These are phyloP conservation scores for Lipomyces mesembrius DNA, from an alignment of 805 yeast genomes.

Conservation along the genomic window DNA sequence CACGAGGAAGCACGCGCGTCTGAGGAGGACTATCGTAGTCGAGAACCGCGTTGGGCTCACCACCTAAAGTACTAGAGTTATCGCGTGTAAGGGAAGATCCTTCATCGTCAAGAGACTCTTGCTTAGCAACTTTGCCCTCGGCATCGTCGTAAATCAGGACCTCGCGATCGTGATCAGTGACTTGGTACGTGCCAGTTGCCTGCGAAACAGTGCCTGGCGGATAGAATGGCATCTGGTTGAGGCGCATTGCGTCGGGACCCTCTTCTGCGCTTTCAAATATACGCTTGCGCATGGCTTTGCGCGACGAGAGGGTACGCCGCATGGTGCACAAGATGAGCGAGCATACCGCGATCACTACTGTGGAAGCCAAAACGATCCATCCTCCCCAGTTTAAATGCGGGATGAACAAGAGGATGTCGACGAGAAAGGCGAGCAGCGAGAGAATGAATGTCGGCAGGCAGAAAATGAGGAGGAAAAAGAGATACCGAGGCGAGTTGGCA, in stretches of 20 bases:
- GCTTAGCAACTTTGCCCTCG: constrained; percentile 14
- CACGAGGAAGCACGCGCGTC: neutral
- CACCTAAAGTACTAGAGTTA: constrained; percentile 5
- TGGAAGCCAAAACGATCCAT: constrained; percentile 77
- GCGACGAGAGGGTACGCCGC: constrained; percentile 63
- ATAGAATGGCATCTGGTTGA: constrained; percentile 29
- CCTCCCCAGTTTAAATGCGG: constrained; percentile 81
- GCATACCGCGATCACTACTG: constrained; percentile 65
- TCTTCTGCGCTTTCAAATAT: constrained; percentile 23
- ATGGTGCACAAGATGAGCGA: constrained; percentile 72
- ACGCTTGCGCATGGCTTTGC: constrained; percentile 39
- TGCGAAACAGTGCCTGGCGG: constrained; percentile 21
- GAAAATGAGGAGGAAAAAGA: constrained; percentile 60
- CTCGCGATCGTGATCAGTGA: constrained; percentile 22
- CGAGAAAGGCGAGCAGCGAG: constrained; percentile 73
- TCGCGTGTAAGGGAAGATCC: constrained; percentile 2
- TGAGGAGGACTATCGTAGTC: constrained; percentile 17
- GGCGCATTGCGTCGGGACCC: constrained; percentile 23
- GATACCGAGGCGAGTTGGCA: constrained; percentile 49
- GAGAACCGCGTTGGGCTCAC: constrained; percentile 14
- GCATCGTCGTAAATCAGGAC: constrained; percentile 30
- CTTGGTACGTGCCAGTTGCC: neutral
- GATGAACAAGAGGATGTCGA: constrained; percentile 78
- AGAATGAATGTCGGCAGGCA: constrained; percentile 72
- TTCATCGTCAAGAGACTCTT: constrained; percentile 8